phyloP scores from a whole-genome alignment of 768 basidiomycete species.

The Hemileccinum impolitum region DNA sequence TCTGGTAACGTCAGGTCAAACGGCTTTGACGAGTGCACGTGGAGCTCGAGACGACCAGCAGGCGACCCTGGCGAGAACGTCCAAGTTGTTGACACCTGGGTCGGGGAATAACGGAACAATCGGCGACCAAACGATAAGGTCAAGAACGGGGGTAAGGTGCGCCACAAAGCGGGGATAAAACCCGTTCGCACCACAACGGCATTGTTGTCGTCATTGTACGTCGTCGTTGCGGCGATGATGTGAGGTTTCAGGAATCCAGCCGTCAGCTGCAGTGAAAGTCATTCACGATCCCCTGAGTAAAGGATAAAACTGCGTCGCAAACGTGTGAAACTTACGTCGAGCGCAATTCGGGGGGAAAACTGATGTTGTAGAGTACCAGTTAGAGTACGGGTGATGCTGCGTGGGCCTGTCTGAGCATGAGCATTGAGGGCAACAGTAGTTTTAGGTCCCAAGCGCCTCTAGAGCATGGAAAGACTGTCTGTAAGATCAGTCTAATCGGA shows the following conservation, averaged over 20 bases:
- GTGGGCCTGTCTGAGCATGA: slow-evolving; percentile 29
- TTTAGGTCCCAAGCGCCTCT: slow-evolving; percentile 49
- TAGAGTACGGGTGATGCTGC: slow-evolving; percentile 40
- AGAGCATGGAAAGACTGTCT: slow-evolving; percentile 14
- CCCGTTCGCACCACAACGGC: slow-evolving; percentile 37
- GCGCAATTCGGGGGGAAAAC: slow-evolving; percentile 59
- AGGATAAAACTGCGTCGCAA: slow-evolving; percentile 9
- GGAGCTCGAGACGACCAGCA: slow-evolving; percentile 35
- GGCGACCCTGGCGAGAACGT: slow-evolving; percentile 22
- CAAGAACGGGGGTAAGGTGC: slow-evolving; percentile 36
- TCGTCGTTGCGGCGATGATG: slow-evolving; percentile 39
- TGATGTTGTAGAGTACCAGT: slow-evolving; percentile 75
- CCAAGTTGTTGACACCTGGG: slow-evolving; percentile 42
- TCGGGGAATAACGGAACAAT: slow-evolving; percentile 47
- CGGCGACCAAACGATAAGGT: slow-evolving; percentile 47
- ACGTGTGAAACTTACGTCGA: slow-evolving; percentile 38
- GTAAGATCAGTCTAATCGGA: slow-evolving; percentile 21
- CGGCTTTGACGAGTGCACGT: slow-evolving; percentile 41
- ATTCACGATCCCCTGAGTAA: slow-evolving; percentile 10
- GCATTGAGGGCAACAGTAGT: slow-evolving; percentile 43
- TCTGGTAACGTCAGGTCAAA: slow-evolving; percentile 33
- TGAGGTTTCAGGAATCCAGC: slow-evolving; percentile 41
- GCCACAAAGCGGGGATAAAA: slow-evolving; percentile 33
- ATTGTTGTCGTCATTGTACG: slow-evolving; percentile 50
- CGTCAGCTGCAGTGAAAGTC: slow-evolving; percentile 34